phyloP scores from a whole-genome alignment of 805 yeast genomes.

The Yamadazyma sp. region DNA sequence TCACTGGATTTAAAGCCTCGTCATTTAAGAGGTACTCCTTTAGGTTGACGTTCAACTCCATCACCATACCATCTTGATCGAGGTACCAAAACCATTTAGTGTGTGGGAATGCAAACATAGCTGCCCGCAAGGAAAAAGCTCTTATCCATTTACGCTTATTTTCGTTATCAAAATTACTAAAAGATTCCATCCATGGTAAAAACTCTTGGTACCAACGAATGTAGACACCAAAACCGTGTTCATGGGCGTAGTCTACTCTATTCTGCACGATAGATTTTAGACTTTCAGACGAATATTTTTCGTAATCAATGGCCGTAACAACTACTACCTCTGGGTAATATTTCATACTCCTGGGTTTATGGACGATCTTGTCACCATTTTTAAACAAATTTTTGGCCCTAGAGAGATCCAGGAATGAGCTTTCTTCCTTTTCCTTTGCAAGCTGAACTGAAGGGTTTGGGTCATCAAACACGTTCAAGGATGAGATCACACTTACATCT shows the following conservation, averaged over 20 bases:
- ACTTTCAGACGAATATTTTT: conserved; percentile 56
- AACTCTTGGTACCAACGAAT: conserved; percentile 86
- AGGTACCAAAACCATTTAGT: conserved; percentile 91
- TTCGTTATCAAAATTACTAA: conserved; percentile 39
- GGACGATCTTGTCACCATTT: conserved; percentile 63
- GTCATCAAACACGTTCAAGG: conserved; percentile 46
- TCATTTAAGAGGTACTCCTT: conserved; percentile 58
- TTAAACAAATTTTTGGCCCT: conserved; percentile 58
- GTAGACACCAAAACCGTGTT: conserved; percentile 78
- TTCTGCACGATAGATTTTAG: conserved; percentile 75
- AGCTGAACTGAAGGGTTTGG: conserved; percentile 33
- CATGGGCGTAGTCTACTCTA: conserved; percentile 83
- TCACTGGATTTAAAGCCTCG: conserved; percentile 58
- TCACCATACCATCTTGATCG: conserved; percentile 74
- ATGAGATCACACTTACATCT: conserved; percentile 33
- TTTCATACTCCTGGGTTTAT: conserved; percentile 31
- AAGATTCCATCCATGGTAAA: conserved; percentile 52
- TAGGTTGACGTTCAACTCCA: conserved; percentile 66
- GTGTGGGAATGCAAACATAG: conserved; percentile 89
- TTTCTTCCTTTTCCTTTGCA: conserved; percentile 48
- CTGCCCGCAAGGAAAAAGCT: conserved; percentile 68
- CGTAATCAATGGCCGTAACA: conserved; percentile 79
- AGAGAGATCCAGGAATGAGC: conserved; percentile 41
- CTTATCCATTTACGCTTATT: conserved; percentile 63
- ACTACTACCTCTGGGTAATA: conserved; percentile 66